Conservation (phyloP, 2,329 filamentous ascomycete genomes). For the Colletotrichum orbiculare region DNA sequence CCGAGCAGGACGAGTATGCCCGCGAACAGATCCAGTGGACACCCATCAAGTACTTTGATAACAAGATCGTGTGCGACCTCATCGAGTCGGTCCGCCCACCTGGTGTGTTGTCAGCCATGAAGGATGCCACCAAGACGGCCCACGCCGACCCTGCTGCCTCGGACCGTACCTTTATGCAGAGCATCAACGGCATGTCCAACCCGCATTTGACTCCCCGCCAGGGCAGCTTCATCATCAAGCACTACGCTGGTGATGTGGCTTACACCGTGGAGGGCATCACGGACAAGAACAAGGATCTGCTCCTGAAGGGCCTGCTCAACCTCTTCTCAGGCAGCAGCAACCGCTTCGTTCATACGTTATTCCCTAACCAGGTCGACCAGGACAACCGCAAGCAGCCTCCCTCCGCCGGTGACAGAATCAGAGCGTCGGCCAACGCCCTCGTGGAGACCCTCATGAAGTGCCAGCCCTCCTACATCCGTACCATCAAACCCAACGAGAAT, state of each 20-base stretch:
- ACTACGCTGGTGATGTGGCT: constrained; percentile 96
- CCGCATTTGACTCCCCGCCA: constrained; percentile 91
- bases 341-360: constrained; percentile 85
- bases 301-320: constrained; percentile 92
- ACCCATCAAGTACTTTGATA: constrained; percentile 99
- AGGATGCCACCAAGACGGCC: constrained; percentile 98
- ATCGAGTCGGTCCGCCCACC: constrained; percentile 93
- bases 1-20: constrained; percentile 97
- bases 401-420: constrained; percentile 96
- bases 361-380: constrained; percentile 93
- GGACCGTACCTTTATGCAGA: constrained; percentile 94
- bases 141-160: constrained; percentile 95
- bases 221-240: constrained; percentile 97
- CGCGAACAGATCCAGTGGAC: constrained; percentile 98
- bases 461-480: constrained; percentile 96
- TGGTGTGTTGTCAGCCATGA: constrained; percentile 94
- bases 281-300: constrained; percentile 98
- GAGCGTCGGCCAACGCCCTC: constrained; percentile 91
- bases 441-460: constrained; percentile 97
- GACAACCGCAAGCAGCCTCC: constrained; percentile 95
- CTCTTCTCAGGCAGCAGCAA: constrained; percentile 88
- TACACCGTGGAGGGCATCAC: constrained; percentile 98
- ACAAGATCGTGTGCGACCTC: constrained; percentile 97
- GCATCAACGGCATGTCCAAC: constrained; percentile 90
- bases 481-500: constrained; percentile 99